A percentile compares a stretch with the other conserved stretches of the same genome.
These are phyloP conservation scores for Yamadazyma dushanensis DNA, from an alignment of 1,139 yeast species.

Conservation along the genomic window DNA sequence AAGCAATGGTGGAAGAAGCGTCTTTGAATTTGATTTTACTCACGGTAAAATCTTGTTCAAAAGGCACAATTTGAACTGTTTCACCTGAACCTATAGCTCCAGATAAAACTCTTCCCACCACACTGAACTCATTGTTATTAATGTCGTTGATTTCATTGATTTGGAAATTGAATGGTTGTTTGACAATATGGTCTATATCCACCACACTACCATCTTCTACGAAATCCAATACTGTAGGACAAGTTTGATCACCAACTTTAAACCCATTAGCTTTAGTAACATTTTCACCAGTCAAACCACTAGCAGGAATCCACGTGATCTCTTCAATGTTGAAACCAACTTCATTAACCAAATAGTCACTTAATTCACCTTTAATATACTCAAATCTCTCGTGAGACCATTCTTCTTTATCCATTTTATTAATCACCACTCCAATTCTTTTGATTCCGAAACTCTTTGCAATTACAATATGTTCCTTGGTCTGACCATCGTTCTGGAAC, in stretches of 20 bases:
- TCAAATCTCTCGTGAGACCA: slow-evolving; percentile 71
- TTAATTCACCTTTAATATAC: slow-evolving; percentile 59
- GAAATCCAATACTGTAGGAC: slow-evolving; percentile 57
- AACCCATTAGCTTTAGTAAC: slow-evolving; percentile 51
- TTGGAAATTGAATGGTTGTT: slow-evolving; percentile 48
- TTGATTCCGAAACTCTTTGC: slow-evolving; percentile 85
- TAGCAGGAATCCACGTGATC: slow-evolving; percentile 73
- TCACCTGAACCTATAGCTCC: slow-evolving; percentile 83
- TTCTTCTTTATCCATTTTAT: slow-evolving; percentile 78
- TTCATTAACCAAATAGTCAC: slow-evolving; percentile 54
- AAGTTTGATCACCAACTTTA: slow-evolving; percentile 50
- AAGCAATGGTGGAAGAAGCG: slow-evolving; percentile 43
- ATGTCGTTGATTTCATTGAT: slow-evolving; percentile 47
- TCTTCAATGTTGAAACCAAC: slow-evolving; percentile 59
- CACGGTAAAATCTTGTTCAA: slow-evolving; percentile 34
- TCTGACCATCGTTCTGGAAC: slow-evolving; percentile 84
- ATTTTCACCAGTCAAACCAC: slow-evolving; percentile 84
- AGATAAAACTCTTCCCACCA: slow-evolving; percentile 71
- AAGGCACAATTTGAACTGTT: slow-evolving; percentile 61
- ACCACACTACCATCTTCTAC: slow-evolving; percentile 48
- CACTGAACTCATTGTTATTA: slow-evolving; percentile 37
- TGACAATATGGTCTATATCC: slow-evolving; percentile 24
- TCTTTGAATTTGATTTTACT: slow-evolving; percentile 30
- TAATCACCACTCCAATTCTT: slow-evolving; percentile 72
- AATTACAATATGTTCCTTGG: slow-evolving; percentile 87